Evolutionary conservation across 2,329 filamentous ascomycete genomes (phyloP).

Genomic region (Daldinia eschscholtzii): DNA sequence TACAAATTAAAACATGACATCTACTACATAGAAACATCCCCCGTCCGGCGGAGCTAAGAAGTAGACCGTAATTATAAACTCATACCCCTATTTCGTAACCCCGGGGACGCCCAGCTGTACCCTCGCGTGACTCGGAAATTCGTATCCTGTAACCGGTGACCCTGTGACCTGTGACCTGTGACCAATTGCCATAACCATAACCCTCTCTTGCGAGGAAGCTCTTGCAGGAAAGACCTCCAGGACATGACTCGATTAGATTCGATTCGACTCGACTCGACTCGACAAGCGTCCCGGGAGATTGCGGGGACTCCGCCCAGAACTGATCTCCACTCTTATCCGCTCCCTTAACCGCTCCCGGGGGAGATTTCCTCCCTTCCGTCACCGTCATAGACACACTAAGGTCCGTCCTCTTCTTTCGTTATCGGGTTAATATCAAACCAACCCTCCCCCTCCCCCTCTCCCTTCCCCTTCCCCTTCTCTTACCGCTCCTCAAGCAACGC

Average conservation of each 20-base stretch:
- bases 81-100: constrained; percentile 20
- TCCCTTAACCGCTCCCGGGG: background rate
- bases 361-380: background rate
- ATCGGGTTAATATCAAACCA: no score
- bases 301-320: background rate
- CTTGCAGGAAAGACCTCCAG: background rate
- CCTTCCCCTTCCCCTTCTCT: background rate
- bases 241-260: constrained; percentile 12
- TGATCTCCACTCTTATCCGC: constrained; percentile 10
- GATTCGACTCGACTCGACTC: no score
- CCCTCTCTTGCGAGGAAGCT: background rate
- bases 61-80: background rate
- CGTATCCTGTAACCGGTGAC: constrained; percentile 30
- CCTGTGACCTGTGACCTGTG: constrained; percentile 30
- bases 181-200: constrained; percentile 13
- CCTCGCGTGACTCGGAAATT: constrained; percentile 19
- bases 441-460: background rate
- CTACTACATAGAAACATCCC: background rate
- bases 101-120: background rate
- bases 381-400: background rate
- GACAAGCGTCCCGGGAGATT: background rate
- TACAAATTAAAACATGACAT: constrained; percentile 15
- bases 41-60: background rate
- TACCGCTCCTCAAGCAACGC: constrained; percentile 63
- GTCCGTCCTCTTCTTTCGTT: no score